Conservation (phyloP, 2,329 filamentous ascomycete species). For the Colletotrichum shisoi region DNA sequence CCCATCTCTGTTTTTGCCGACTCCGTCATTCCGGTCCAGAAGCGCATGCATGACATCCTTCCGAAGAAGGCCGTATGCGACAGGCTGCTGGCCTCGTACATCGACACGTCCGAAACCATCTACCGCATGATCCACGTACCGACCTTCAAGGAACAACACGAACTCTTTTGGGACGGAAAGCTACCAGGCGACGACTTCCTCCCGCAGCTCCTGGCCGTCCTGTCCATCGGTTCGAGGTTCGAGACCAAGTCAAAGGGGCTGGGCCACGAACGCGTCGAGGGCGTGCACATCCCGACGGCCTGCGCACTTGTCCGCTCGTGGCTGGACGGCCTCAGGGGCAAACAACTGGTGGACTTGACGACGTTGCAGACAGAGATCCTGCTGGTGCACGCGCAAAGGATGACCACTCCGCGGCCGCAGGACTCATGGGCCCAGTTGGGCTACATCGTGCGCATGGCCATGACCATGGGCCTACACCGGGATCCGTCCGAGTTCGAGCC, state of each 20-base stretch:
- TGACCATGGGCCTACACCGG: conserved; percentile 67
- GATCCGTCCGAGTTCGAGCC: conserved; percentile 63
- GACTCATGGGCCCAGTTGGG: conserved; percentile 65
- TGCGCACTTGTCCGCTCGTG: conserved; percentile 63
- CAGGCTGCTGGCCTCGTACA: conserved; percentile 58
- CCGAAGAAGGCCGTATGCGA: conserved; percentile 62
- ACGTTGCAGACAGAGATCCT: conserved; percentile 64
- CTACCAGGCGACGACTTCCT: conserved; percentile 60
- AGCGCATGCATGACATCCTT: conserved; percentile 65
- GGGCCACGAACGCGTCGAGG: conserved; percentile 60
- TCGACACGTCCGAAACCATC: conserved; percentile 60
- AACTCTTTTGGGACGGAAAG: conserved; percentile 60
- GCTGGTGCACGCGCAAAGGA: conserved; percentile 61
- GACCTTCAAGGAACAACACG: conserved; percentile 60
- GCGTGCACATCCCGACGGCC: conserved; percentile 65
- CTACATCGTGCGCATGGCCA: conserved; percentile 63
- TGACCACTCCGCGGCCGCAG: conserved; percentile 59
- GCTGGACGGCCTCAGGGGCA: conserved; percentile 61
- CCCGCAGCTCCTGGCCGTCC: conserved; percentile 61
- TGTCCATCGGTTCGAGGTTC: conserved; percentile 64
- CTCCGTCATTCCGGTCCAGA: conserved; percentile 65
- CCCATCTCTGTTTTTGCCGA: conserved; percentile 66
- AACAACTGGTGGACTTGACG: conserved; percentile 61
- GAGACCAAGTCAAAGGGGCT: conserved; percentile 60
- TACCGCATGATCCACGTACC: conserved; percentile 63